These are phyloP conservation scores for Dryas integrifolia DNA, from an alignment of 331 rosid genomes.

Conservation along the genomic window DNA sequence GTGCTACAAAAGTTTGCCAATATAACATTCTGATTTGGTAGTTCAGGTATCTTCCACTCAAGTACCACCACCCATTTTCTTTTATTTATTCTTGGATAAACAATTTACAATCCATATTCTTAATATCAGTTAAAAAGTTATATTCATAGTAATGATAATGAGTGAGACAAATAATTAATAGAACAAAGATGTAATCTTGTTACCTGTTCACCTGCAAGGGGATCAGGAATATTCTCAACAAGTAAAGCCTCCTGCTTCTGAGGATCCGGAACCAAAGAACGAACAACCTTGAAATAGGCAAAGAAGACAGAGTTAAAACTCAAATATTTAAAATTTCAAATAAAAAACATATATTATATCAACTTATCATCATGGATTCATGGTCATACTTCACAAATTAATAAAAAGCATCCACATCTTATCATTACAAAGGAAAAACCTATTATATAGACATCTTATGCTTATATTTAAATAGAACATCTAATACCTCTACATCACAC, in stretches of 20 bases:
- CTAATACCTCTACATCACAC: constrained; percentile 53
- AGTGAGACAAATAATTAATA: constrained; percentile 4
- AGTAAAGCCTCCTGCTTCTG: constrained; percentile 68
- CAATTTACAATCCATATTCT: constrained; percentile 4
- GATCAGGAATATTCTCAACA: constrained; percentile 76
- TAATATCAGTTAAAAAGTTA: not conserved
- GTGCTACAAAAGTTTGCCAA: not conserved
- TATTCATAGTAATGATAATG: not conserved
- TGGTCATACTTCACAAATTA: not conserved
- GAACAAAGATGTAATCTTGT: constrained; percentile 14
- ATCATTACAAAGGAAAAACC: not conserved
- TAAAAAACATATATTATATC: not conserved
- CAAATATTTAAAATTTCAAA: not conserved
- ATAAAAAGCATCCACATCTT: not conserved
- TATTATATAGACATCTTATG: not conserved
- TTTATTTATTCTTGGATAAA: not conserved
- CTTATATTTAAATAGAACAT: not conserved
- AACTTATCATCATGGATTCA: not conserved
- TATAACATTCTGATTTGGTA: not conserved
- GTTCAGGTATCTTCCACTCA: not conserved
- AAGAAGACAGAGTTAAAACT: constrained; percentile 13
- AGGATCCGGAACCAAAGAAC: constrained; percentile 60
- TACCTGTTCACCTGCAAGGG: constrained; percentile 97
- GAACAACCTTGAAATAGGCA: constrained; percentile 46
- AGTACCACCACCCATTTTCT: not conserved